Evolutionary conservation across 805 yeast species (phyloP).

Genomic region (Kodamaea sagamina): DNA sequence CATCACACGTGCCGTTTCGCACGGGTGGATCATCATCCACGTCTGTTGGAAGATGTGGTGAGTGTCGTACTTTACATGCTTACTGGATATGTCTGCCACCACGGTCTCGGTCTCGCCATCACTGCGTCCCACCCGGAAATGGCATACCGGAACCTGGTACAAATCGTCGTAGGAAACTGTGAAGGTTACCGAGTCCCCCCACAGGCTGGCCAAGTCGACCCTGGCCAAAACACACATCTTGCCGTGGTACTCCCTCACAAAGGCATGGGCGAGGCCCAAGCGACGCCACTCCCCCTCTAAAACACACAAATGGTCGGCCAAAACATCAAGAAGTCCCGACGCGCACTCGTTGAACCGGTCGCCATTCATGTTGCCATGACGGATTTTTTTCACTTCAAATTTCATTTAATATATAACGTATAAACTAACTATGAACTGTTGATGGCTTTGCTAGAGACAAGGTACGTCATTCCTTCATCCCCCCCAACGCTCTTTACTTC

Average conservation of each 20-base stretch:
- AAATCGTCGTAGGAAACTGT: slow-evolving; percentile 32
- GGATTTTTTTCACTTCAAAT: slow-evolving; percentile 7
- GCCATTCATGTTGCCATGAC: slow-evolving; percentile 5
- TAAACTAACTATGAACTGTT: not conserved
- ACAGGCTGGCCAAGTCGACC: not conserved
- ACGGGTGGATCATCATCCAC: slow-evolving; percentile 34
- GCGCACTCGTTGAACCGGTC: slow-evolving; percentile 18
- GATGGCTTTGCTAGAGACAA: not conserved
- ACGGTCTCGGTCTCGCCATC: not conserved
- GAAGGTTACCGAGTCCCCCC: slow-evolving; percentile 20
- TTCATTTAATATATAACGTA: not conserved
- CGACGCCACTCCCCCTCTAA: not conserved
- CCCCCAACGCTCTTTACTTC: not conserved
- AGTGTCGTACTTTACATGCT: slow-evolving; percentile 8
- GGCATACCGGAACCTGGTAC: slow-evolving; percentile 33
- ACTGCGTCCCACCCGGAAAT: slow-evolving; percentile 22
- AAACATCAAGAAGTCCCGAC: slow-evolving; percentile 3
- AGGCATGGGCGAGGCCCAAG: slow-evolving; percentile 13
- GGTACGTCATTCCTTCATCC: slow-evolving; percentile 1
- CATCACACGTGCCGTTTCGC: slow-evolving; percentile 26
- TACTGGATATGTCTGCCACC: not conserved
- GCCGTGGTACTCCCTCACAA: slow-evolving; percentile 5
- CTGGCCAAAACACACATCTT: slow-evolving; percentile 7
- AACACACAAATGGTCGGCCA: slow-evolving; percentile 8
- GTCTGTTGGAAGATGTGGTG: slow-evolving; percentile 15